phyloP scores from a whole-genome alignment of 2,329 filamentous ascomycete species.

The Didymella pinodella region DNA sequence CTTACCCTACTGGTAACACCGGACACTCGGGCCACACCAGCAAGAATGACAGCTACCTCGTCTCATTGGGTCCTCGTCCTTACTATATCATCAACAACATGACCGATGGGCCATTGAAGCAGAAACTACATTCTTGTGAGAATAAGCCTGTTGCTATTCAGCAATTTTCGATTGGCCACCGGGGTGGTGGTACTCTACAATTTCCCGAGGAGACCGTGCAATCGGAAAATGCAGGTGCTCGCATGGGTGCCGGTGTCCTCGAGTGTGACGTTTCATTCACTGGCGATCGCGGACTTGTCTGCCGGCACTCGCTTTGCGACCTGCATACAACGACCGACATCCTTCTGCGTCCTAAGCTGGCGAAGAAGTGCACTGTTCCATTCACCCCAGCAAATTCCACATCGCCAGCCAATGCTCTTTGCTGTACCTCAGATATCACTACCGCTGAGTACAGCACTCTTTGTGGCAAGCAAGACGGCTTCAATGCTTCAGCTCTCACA shows the following conservation, averaged over 20 bases:
- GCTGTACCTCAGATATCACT: conserved; percentile 32
- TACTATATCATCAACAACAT: conserved; percentile 71
- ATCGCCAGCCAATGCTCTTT: conserved; percentile 26
- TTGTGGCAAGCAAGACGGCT: conserved; percentile 48
- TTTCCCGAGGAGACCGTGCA: conserved; percentile 71
- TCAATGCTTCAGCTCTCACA: conserved; percentile 68
- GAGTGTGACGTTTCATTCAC: conserved; percentile 76
- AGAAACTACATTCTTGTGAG: conserved; percentile 65
- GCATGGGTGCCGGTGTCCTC: conserved; percentile 72
- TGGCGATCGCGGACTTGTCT: conserved; percentile 70
- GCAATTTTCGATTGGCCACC: conserved; percentile 68
- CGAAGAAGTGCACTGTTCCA: conserved; percentile 68
- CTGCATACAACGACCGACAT: conserved; percentile 75
- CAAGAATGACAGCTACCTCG: conserved; percentile 35
- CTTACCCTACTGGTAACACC: conserved; percentile 9
- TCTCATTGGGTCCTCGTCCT: conserved; percentile 69
- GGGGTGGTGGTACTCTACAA: conserved; percentile 65
- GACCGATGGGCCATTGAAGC: conserved; percentile 67
- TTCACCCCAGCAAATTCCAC: conserved; percentile 62
- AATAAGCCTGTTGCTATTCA: conserved; percentile 62
- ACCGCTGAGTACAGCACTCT: conserved; percentile 29
- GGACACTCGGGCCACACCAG: conserved; percentile 14
- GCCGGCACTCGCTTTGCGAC: conserved; percentile 72
- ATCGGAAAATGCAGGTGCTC: conserved; percentile 67
- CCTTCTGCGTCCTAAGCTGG: conserved; percentile 66